Evolutionary conservation across 1,284 basidiomycete genomes (phyloP), one percentile per base, ranked within the genome.

Genomic region (Puccinia novopanici): DNA sequence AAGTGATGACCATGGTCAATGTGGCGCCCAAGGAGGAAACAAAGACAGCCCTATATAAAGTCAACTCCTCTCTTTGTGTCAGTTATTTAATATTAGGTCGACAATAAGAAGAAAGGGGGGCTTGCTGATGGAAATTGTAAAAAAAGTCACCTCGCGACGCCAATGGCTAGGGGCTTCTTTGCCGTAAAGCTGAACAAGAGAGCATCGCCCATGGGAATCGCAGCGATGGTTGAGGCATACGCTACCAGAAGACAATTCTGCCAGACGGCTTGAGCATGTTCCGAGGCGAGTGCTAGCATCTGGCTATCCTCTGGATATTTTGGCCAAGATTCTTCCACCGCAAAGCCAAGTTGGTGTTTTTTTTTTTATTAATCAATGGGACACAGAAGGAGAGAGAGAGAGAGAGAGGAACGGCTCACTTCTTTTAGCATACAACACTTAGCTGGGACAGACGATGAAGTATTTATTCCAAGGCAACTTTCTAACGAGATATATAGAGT

Each of bases 21-120:
- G 79, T 73, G 55, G 79, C 79, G n/a, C 79, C 79, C 72, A 81
- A 70, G 30, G 79, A 63, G 15, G 79, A 81, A 57, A 81, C 79
- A 57, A 81, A 81, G 1, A 81, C 71, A 19, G 79, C 70, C 52
- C 79, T 80, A 61, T 17, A 42, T 30, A 37, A 78, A 40, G 48
- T 52, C 24, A 55, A 22, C 34, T 42, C 24, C 45, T 48, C 6
- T 30, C 15, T 54, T 52, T 30, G 34, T 34, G 48, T 48, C 30
- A 55, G 24, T 19, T 50, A 48, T 2, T 15, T 4, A 34, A 34
- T 34, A 34, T 34, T 34, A 4, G 34, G 34, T 50, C 27, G 34
- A n/a, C 8, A 50, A 55, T 72, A 34, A 34, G 1, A 34, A 34
- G 1, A 34, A 34, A 34, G 4, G 4, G 34, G 34, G 4, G 34